Conservation (phyloP, 371 early-diverging fungal species). For the Smittium mucronatum region DNA sequence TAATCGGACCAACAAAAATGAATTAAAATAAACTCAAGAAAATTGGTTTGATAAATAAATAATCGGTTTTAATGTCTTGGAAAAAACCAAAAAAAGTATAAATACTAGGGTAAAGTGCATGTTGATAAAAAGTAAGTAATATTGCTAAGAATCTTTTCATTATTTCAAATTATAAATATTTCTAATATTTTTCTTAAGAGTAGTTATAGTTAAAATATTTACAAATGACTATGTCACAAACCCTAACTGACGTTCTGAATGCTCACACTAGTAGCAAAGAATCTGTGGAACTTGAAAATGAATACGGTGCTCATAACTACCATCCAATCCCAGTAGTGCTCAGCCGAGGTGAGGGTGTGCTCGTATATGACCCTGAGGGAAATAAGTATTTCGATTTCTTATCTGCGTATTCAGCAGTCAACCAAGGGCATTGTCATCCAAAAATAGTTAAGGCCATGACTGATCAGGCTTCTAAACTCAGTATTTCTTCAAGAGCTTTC, state of each 20-base stretch:
- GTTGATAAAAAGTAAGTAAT: background rate
- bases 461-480: constrained; percentile 73
- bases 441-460: constrained; percentile 82
- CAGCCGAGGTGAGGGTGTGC: constrained; percentile 70
- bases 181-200: background rate
- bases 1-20: no score
- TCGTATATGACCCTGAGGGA: constrained; percentile 95
- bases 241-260: background rate
- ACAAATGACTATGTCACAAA: background rate
- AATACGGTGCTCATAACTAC: constrained; percentile 86
- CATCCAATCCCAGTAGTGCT: constrained; percentile 95
- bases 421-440: constrained; percentile 96
- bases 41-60: no score
- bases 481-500: constrained; percentile 89
- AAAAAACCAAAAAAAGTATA: constrained; percentile 8
- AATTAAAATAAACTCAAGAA: no score
- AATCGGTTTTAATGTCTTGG: no score
- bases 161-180: background rate
- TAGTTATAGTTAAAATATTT: background rate
- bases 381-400: constrained; percentile 89
- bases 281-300: constrained; percentile 53
- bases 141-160: background rate
- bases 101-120: constrained; percentile 1
- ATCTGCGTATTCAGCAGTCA: constrained; percentile 92
- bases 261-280: constrained; percentile 21